phyloP scores from a whole-genome alignment of 768 basidiomycete genomes.

The Macrolepiota fuliginosa region DNA sequence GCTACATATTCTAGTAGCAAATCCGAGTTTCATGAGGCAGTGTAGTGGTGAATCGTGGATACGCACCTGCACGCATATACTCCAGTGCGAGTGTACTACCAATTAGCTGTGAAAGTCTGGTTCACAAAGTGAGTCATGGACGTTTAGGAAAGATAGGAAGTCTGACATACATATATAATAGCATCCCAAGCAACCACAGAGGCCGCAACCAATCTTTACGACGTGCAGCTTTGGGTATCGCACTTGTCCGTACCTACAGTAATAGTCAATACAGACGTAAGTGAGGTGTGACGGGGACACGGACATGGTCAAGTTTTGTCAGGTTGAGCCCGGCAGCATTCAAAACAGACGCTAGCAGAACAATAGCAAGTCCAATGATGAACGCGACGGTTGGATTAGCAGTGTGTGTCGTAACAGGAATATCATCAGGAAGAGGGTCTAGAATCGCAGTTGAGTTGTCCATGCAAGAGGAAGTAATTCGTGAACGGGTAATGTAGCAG shows the following conservation, averaged over 20 bases:
- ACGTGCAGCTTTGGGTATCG: constrained; percentile 73
- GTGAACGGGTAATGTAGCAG: neutral
- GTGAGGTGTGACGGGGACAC: constrained; percentile 22
- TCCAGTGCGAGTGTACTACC: constrained; percentile 85
- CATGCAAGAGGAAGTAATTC: neutral
- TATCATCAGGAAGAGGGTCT: constrained; percentile 14
- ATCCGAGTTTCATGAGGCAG: constrained; percentile 1
- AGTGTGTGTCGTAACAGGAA: constrained; percentile 22
- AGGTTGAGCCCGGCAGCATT: constrained; percentile 94
- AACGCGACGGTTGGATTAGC: constrained; percentile 64
- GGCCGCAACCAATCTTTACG: constrained; percentile 79
- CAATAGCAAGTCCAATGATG: constrained; percentile 83
- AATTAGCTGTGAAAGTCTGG: constrained; percentile 78
- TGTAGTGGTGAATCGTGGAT: neutral
- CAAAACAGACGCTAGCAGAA: constrained; percentile 79
- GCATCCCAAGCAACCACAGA: constrained; percentile 89
- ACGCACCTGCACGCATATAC: constrained; percentile 80
- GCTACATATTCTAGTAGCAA: constrained; percentile 83
- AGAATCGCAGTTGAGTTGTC: constrained; percentile 9
- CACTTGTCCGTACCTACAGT: constrained; percentile 63
- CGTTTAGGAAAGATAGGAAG: neutral
- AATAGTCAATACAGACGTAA: neutral
- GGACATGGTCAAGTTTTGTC: constrained; percentile 89
- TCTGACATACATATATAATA: constrained; percentile 80
- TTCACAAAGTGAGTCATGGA: constrained; percentile 3